phyloP scores from a whole-genome alignment of 768 basidiomycete species.

The Lactifluus echinatus region DNA sequence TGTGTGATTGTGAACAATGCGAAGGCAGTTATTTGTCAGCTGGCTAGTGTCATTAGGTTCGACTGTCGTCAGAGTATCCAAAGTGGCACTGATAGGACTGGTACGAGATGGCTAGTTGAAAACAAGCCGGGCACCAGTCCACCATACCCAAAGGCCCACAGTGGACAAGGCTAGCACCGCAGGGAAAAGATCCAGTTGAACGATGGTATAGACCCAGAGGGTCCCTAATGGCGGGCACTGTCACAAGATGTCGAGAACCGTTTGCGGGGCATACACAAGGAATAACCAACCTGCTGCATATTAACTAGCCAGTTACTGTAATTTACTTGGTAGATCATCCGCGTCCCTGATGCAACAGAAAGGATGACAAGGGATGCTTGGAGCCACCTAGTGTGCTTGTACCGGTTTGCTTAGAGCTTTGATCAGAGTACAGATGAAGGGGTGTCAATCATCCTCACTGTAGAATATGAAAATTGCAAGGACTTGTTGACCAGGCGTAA shows the following conservation, averaged over 20 bases:
- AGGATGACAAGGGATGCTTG: constrained; percentile 54
- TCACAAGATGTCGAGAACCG: background rate
- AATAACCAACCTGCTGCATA: constrained; percentile 57
- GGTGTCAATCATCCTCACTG: constrained; percentile 36
- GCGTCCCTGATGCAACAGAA: constrained; percentile 47
- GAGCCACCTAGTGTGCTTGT: constrained; percentile 46
- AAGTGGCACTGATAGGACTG: background rate
- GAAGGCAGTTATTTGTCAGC: background rate
- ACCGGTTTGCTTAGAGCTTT: constrained; percentile 47
- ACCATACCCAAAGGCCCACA: constrained; percentile 54
- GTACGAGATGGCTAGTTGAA: constrained; percentile 7
- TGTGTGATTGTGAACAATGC: background rate
- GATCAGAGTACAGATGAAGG: background rate
- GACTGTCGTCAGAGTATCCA: background rate
- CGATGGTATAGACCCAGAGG: constrained; percentile 66
- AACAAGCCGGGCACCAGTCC: constrained; percentile 39
- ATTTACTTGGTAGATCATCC: constrained; percentile 66
- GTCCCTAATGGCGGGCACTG: constrained; percentile 75
- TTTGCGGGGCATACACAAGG: background rate
- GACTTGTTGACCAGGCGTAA: constrained; percentile 35
- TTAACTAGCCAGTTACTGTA: constrained; percentile 59
- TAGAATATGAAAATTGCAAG: constrained; percentile 70
- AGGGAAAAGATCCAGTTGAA: constrained; percentile 58
- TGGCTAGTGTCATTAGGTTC: background rate
- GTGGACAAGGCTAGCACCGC: constrained; percentile 47